Evolutionary conservation across 208 protist genomes (phyloP).

Genomic region (Leishmania aethiopica): DNA sequence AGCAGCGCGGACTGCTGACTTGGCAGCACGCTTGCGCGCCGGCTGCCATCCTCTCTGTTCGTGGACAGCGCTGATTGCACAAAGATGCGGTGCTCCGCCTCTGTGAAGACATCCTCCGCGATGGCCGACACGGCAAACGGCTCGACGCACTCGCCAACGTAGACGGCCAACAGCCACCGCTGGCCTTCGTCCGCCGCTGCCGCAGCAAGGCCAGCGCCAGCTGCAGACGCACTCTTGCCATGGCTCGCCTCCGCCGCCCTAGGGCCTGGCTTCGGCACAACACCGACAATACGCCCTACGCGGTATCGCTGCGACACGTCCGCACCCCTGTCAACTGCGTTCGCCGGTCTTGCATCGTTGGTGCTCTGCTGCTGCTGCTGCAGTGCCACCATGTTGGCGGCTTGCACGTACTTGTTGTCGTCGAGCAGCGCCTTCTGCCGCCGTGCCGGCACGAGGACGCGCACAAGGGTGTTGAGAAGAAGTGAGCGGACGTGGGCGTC

Average conservation of each 20-base stretch:
- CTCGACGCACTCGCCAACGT: constrained; percentile 71
- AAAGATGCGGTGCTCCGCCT: constrained; percentile 65
- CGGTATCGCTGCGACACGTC: constrained; percentile 37
- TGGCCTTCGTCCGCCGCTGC: constrained; percentile 27
- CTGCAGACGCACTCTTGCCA: neutral
- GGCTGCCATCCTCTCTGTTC: constrained; percentile 19
- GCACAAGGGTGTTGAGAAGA: constrained; percentile 55
- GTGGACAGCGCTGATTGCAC: constrained; percentile 57
- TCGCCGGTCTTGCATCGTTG: neutral
- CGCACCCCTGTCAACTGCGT: neutral
- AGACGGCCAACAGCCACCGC: constrained; percentile 64
- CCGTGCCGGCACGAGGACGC: constrained; percentile 54
- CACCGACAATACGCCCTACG: constrained; percentile 63
- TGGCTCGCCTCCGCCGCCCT: neutral
- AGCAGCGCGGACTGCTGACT: constrained; percentile 36
- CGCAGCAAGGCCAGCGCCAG: neutral
- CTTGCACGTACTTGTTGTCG: constrained; percentile 55
- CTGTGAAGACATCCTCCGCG: constrained; percentile 55
- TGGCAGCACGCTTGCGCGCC: constrained; percentile 21
- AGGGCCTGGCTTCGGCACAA: constrained; percentile 46
- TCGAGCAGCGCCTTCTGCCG: constrained; percentile 49
- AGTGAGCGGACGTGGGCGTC: constrained; percentile 46
- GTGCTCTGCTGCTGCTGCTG: constrained; percentile 6
- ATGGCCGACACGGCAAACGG: constrained; percentile 49
- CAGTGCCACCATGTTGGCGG: constrained; percentile 7